A percentile compares a stretch with the other conserved stretches of the same genome.
phyloP scores from a whole-genome alignment of 495 filamentous ascomycete genomes.

The Penicillium angulare region DNA sequence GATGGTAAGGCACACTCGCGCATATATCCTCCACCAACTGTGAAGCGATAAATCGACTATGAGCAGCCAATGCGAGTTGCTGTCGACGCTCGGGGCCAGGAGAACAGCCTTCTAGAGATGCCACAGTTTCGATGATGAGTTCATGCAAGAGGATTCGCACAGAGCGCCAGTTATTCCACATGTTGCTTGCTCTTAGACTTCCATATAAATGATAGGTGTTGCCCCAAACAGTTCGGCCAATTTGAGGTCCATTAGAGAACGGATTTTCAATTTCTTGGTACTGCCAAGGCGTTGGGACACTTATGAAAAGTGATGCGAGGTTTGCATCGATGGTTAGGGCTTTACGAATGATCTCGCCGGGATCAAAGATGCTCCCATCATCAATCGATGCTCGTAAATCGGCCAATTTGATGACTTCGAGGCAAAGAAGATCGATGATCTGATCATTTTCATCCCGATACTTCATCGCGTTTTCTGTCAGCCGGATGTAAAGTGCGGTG shows the following conservation, averaged over 20 bases:
- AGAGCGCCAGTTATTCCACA: constrained; percentile 60
- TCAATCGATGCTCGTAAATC: constrained; percentile 12
- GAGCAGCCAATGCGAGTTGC: not conserved
- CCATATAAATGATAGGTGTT: constrained; percentile 52
- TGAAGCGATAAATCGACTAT: constrained; percentile 18
- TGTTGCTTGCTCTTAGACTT: constrained; percentile 49
- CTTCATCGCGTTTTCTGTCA: constrained; percentile 5
- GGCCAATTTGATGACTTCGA: constrained; percentile 1
- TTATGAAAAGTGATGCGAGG: constrained; percentile 7
- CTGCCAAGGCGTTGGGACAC: not conserved
- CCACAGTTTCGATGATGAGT: constrained; percentile 9
- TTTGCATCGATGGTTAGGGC: constrained; percentile 12
- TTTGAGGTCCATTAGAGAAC: not conserved
- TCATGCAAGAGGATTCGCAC: constrained; percentile 47
- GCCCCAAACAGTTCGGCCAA: constrained; percentile 32
- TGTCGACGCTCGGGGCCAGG: not conserved
- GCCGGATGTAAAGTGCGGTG: constrained; percentile 4
- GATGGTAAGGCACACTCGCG: constrained; percentile 28
- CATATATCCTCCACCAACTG: constrained; percentile 33
- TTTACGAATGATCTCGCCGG: constrained; percentile 10
- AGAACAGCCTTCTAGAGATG: not conserved
- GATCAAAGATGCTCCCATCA: constrained; percentile 4
- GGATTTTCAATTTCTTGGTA: not conserved
- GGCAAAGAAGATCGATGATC: constrained; percentile 7
- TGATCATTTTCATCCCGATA: constrained; percentile 7